Conservation (phyloP, 2,329 filamentous ascomycete genomes). For the Hypoxylon sp. region DNA sequence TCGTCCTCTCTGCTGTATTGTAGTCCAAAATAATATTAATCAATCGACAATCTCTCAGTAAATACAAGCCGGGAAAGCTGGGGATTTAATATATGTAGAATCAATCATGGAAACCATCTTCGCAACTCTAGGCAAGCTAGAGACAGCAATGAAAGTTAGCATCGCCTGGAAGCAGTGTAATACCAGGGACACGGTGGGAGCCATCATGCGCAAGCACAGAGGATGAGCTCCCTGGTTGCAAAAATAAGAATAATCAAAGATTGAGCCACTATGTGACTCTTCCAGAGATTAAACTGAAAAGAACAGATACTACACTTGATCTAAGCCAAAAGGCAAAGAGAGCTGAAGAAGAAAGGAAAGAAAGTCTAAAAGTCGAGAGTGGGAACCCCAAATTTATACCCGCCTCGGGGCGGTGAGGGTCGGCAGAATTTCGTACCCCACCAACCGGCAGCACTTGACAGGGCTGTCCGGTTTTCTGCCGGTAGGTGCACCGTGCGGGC, state of each 20-base stretch:
- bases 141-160: slow-evolving; percentile 72
- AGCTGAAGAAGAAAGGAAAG: slow-evolving; percentile 52
- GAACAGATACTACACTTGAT: slow-evolving; percentile 80
- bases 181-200: slow-evolving; percentile 79
- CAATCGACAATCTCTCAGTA: too few species aligned
- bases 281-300: slow-evolving; percentile 97
- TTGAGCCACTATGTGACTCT: slow-evolving; percentile 77
- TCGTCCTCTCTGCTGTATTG: too few species aligned
- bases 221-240: slow-evolving; percentile 66
- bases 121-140: slow-evolving; percentile 66
- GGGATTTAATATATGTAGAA: not conserved
- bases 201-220: slow-evolving; percentile 80
- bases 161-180: slow-evolving; percentile 76
- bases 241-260: slow-evolving; percentile 87
- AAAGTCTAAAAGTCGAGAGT: slow-evolving; percentile 23
- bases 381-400: slow-evolving; percentile 34
- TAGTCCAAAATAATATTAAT: too few species aligned
- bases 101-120: slow-evolving; percentile 63
- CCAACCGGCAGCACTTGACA: slow-evolving; percentile 18
- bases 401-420: slow-evolving; percentile 41
- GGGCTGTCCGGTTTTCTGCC: not conserved
- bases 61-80: not conserved
- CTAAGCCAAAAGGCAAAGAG: slow-evolving; percentile 56
- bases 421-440: slow-evolving; percentile 41
- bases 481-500: slow-evolving; percentile 27